Percentiles rank a stretch among this genome's conserved stretches.
These are phyloP conservation scores for Peronospora farinosa DNA, from an alignment of 352 stramenopile genomes.

Conservation along the genomic window DNA sequence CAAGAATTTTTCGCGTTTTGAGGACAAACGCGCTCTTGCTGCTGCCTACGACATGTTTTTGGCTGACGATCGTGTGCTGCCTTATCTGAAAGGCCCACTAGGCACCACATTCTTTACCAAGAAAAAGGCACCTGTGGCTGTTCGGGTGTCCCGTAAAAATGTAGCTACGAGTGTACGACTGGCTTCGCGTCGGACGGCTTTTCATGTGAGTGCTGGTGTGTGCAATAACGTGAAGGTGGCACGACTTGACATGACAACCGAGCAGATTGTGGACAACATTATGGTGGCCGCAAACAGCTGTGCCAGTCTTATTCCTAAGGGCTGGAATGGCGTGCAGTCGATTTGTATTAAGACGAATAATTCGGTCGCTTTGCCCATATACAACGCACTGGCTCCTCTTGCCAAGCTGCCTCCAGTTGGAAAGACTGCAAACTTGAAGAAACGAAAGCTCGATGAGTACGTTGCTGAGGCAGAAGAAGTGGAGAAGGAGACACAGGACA, in stretches of 20 bases:
- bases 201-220: constrained; percentile 78
- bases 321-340: constrained; percentile 89
- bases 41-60: constrained; percentile 76
- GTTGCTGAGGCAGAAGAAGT: constrained; percentile 17
- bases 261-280: constrained; percentile 75
- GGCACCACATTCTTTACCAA: constrained; percentile 69
- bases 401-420: constrained; percentile 53
- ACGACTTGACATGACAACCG: constrained; percentile 45
- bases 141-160: constrained; percentile 66
- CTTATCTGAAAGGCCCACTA: constrained; percentile 63
- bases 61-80: constrained; percentile 66
- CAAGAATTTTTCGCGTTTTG: constrained; percentile 74
- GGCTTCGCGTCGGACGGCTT: constrained; percentile 63
- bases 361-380: constrained; percentile 87
- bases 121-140: constrained; percentile 76
- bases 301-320: constrained; percentile 73
- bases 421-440: constrained; percentile 48
- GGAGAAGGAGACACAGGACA: constrained; percentile 22
- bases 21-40: constrained; percentile 63
- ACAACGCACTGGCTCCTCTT: constrained; percentile 67
- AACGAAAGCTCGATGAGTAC: constrained; percentile 61
- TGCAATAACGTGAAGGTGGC: constrained; percentile 88
- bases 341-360: constrained; percentile 88
- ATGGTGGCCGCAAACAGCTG: constrained; percentile 68
- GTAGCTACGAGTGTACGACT: constrained; percentile 42